Evolutionary conservation across 2,329 filamentous ascomycete species (phyloP).

Genomic region (Amauroascus niger): DNA sequence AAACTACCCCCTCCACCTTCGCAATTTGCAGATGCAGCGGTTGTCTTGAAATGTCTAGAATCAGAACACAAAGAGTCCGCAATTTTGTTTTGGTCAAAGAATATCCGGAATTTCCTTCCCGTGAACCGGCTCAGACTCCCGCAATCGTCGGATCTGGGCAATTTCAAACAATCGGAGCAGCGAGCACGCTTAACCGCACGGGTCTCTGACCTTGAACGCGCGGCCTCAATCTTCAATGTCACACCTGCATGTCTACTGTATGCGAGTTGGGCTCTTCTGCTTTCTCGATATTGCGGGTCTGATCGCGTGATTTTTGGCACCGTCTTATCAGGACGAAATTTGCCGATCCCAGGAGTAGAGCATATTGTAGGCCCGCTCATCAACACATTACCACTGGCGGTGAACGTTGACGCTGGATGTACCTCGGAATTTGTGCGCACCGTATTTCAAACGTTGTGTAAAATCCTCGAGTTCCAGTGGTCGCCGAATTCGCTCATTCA

Average conservation of each 20-base stretch:
- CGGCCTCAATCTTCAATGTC: slow-evolving; percentile 7
- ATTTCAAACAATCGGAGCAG: no score
- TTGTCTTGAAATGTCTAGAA: no score
- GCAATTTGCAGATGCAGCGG: no score
- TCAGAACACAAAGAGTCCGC: no score
- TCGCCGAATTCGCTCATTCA: not conserved
- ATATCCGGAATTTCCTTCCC: no score
- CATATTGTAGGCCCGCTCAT: not conserved
- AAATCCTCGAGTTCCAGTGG: slow-evolving; percentile 4
- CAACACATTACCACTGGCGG: not conserved
- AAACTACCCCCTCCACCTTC: not conserved
- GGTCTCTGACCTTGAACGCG: slow-evolving; percentile 13
- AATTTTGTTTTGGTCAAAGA: no score
- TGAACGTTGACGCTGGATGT: not conserved
- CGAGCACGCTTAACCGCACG: not conserved
- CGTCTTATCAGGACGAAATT: slow-evolving; percentile 29
- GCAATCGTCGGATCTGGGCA: no score
- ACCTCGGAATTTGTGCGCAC: not conserved
- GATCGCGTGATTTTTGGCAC: slow-evolving; percentile 29
- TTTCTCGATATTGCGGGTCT: slow-evolving; percentile 26
- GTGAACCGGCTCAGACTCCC: no score
- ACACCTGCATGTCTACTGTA: slow-evolving; percentile 16
- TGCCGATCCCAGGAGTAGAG: slow-evolving; percentile 19
- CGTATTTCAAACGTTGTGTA: not conserved
- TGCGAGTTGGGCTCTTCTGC: slow-evolving; percentile 32